Evolutionary conservation across 257 asterid genomes (phyloP).

Genomic region (Coffea eugenioides): DNA sequence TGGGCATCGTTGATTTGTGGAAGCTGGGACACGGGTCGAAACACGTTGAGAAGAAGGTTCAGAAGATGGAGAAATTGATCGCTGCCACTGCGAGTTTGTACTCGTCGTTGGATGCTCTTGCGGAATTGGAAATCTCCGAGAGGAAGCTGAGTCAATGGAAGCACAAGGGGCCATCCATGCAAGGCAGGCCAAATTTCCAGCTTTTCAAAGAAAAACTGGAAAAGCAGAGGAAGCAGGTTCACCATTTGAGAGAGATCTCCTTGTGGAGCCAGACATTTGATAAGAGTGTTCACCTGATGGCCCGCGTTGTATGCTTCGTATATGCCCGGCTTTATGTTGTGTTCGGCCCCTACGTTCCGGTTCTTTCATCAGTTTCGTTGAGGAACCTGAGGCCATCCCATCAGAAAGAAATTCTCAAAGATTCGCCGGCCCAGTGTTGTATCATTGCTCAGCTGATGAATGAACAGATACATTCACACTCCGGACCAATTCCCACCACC

Average conservation of each 20-base stretch:
- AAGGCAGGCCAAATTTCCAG: constrained; percentile 34
- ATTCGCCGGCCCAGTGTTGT: constrained; percentile 13
- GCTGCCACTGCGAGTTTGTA: constrained; percentile 47
- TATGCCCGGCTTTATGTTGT: constrained; percentile 49
- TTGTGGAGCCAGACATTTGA: constrained; percentile 69
- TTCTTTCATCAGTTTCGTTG: constrained; percentile 20
- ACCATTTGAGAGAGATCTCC: constrained; percentile 44
- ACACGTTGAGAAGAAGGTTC: constrained; percentile 38
- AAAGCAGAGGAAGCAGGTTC: constrained; percentile 57
- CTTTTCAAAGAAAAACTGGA: constrained; percentile 44
- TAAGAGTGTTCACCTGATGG: constrained; percentile 54
- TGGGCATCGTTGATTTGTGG: constrained; percentile 39
- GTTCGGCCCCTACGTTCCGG: constrained; percentile 38
- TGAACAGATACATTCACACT: constrained; percentile 38
- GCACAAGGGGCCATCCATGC: constrained; percentile 19
- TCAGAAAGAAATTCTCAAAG: constrained; percentile 16
- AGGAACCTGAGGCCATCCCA: constrained; percentile 14
- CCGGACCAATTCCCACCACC: constrained; percentile 43
- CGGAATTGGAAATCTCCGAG: constrained; percentile 59
- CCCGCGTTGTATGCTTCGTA: constrained; percentile 46
- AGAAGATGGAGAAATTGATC: constrained; percentile 56
- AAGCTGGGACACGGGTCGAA: constrained; percentile 51
- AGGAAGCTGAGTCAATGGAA: constrained; percentile 44
- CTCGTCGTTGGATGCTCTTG: constrained; percentile 43
- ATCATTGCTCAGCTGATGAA: constrained; percentile 18